Conservation (phyloP, 2,329 filamentous ascomycete species). For the Xylaria digitata region DNA sequence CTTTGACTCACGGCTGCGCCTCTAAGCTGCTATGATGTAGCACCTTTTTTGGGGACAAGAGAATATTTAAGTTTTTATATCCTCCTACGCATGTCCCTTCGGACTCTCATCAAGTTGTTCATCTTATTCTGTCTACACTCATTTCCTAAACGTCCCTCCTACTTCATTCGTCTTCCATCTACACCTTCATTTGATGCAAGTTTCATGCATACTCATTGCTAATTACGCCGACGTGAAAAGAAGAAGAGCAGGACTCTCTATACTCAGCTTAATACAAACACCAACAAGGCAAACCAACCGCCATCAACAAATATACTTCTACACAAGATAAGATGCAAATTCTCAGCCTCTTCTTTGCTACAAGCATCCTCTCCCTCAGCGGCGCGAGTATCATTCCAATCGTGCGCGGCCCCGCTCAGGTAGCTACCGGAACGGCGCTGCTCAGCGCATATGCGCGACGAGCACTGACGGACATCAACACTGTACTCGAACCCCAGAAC, state of each 20-base stretch:
- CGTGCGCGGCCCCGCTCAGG: neutral
- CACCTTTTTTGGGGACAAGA: neutral
- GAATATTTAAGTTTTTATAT: constrained; percentile 5
- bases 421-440: neutral
- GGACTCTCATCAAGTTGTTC: neutral
- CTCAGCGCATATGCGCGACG: constrained; percentile 17
- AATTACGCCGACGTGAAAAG: neutral
- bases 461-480: constrained; percentile 5
- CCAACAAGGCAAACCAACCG: neutral
- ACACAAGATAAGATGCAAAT: constrained; percentile 26
- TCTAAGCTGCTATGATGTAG: neutral
- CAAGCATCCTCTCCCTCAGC: constrained; percentile 25
- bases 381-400: constrained; percentile 32
- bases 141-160: constrained; percentile 1
- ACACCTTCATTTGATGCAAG: constrained; percentile 5
- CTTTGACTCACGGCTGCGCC: neutral
- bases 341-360: constrained; percentile 13
- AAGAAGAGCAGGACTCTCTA: constrained; percentile 6
- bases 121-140: neutral
- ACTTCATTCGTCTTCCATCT: neutral
- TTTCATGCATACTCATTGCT: neutral
- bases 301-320: neutral
- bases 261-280: neutral
- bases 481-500: constrained; percentile 22
- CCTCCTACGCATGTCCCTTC: neutral